Percentiles rank a stretch among this genome's conserved stretches.
Evolutionary conservation across 139 green algal genomes (phyloP).

Genomic region (Chlorella sp.): DNA sequence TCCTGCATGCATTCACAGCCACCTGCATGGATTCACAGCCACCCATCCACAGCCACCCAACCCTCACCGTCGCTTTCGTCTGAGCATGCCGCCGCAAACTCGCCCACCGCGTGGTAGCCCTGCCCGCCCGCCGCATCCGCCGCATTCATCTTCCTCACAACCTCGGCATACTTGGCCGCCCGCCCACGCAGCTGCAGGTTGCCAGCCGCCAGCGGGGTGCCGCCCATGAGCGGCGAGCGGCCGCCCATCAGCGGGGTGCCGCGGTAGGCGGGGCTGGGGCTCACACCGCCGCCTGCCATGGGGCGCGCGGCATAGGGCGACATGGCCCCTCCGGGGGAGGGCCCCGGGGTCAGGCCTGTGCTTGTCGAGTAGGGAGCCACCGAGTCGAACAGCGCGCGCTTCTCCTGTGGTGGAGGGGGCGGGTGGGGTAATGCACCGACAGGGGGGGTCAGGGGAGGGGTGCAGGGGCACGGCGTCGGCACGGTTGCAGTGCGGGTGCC

Average conservation of each 20-base stretch:
- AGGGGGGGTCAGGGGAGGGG: background rate
- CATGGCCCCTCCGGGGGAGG: constrained; percentile 12
- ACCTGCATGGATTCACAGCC: too few species aligned
- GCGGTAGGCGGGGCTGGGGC: constrained; percentile 17
- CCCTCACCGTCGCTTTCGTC: constrained; percentile 25
- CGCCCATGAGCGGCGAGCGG: background rate
- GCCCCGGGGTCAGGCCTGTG: background rate
- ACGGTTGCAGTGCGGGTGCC: background rate
- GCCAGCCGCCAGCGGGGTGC: background rate
- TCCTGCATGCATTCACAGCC: too few species aligned
- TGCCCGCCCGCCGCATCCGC: constrained; percentile 33
- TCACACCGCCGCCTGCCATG: background rate
- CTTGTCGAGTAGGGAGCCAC: constrained; percentile 59
- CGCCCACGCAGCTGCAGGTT: constrained; percentile 55
- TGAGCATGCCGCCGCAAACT: constrained; percentile 55
- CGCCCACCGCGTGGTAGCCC: constrained; percentile 35
- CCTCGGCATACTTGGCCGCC: constrained; percentile 73
- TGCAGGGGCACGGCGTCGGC: background rate
- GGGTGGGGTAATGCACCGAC: too few species aligned
- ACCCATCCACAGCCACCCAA: background rate
- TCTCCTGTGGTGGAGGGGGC: constrained; percentile 56
- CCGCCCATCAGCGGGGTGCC: background rate
- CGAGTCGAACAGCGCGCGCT: constrained; percentile 71
- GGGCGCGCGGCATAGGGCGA: constrained; percentile 22
- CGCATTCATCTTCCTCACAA: constrained; percentile 57